Evolutionary conservation across 768 basidiomycete genomes (phyloP).

Genomic region (Naganishia antarctica): DNA sequence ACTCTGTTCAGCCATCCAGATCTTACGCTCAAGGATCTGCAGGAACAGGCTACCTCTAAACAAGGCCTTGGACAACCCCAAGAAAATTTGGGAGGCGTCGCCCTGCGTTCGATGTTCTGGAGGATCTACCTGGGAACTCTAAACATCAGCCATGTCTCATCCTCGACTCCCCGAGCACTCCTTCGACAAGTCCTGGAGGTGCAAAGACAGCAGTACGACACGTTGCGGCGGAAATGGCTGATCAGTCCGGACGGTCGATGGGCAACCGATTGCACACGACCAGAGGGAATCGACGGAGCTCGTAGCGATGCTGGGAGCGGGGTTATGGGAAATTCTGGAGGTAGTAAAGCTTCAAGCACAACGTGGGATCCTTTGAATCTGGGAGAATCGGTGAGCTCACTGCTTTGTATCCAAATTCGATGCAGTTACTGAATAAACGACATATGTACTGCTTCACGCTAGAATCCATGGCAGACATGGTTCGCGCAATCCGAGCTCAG

Average conservation of each 20-base stretch:
- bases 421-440: background rate
- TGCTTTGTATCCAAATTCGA: background rate
- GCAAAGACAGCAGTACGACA: constrained; percentile 23
- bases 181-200: constrained; percentile 2
- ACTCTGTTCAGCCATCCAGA: constrained; percentile 27
- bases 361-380: constrained; percentile 47
- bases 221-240: constrained; percentile 37
- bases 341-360: background rate
- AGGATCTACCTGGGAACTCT: constrained; percentile 33
- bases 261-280: constrained; percentile 44
- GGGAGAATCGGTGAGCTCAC: constrained; percentile 31
- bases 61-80: constrained; percentile 14
- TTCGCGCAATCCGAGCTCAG: constrained; percentile 82
- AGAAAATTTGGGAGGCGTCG: constrained; percentile 33
- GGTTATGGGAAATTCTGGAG: too few relatives aligned
- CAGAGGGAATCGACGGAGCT: constrained; percentile 20
- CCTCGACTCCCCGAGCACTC: constrained; percentile 12
- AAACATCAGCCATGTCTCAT: constrained; percentile 12
- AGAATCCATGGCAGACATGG: constrained; percentile 97
- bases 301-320: too few relatives aligned
- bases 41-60: constrained; percentile 14
- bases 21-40: constrained; percentile 20
- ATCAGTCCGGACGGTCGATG: constrained; percentile 47
- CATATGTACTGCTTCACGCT: background rate
- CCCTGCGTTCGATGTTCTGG: constrained; percentile 45